A percentile compares a stretch with the other conserved stretches of the same genome.
These are phyloP conservation scores for Pythium brassicae DNA, from an alignment of 352 stramenopile genomes.

Conservation along the genomic window DNA sequence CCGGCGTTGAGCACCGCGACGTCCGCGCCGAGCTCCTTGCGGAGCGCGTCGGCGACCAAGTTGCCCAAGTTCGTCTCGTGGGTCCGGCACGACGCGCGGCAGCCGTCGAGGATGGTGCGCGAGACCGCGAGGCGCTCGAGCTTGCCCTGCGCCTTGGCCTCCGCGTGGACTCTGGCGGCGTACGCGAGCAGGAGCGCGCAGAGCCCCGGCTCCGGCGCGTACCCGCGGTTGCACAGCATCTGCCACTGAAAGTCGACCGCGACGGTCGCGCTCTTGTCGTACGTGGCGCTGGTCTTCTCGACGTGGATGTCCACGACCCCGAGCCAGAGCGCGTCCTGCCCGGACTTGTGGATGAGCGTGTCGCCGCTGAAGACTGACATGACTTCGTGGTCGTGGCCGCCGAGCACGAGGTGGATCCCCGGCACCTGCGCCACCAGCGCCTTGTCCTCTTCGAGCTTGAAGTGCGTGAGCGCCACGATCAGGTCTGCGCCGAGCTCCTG, in stretches of 20 bases:
- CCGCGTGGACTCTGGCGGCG: slow-evolving; percentile 28
- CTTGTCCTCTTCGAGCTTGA: slow-evolving; percentile 75
- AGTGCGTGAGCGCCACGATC: slow-evolving; percentile 82
- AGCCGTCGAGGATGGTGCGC: slow-evolving; percentile 53
- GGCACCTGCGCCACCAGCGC: slow-evolving; percentile 53
- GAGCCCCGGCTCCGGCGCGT: neutral
- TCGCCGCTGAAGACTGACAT: slow-evolving; percentile 78
- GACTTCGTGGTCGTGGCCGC: slow-evolving; percentile 90
- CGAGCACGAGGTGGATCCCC: slow-evolving; percentile 84
- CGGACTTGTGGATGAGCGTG: slow-evolving; percentile 89
- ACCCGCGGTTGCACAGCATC: slow-evolving; percentile 7
- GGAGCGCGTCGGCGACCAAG: slow-evolving; percentile 69
- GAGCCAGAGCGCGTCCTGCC: slow-evolving; percentile 86
- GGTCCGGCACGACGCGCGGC: slow-evolving; percentile 50
- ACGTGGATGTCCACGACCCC: slow-evolving; percentile 75
- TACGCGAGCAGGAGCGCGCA: neutral
- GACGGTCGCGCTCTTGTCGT: neutral
- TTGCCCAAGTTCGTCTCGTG: slow-evolving; percentile 75
- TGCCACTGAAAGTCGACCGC: neutral
- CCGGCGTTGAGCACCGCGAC: slow-evolving; percentile 74
- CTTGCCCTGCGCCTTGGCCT: slow-evolving; percentile 45
- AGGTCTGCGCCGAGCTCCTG: slow-evolving; percentile 66
- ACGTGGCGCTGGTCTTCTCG: slow-evolving; percentile 14
- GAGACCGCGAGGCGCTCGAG: slow-evolving; percentile 27
- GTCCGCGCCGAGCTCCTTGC: slow-evolving; percentile 41